Evolutionary conservation across 108 stramenopile species (phyloP).

Genomic region (Schizochytrium sp.): DNA sequence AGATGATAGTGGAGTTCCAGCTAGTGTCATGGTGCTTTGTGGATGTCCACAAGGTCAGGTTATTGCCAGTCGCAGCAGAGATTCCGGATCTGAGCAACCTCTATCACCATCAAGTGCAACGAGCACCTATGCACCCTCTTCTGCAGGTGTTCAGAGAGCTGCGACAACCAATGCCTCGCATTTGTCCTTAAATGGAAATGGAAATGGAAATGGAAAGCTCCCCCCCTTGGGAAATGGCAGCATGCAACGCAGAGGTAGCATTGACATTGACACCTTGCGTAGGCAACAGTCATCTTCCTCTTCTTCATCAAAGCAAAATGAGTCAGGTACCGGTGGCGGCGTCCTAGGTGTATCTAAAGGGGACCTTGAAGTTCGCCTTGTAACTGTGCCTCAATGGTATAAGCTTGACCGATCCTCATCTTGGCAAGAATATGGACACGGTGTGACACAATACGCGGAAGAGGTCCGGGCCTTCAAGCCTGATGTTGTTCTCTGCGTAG

Average conservation of each 20-base stretch:
- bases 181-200: no score
- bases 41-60: conserved; percentile 30
- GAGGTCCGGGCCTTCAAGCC: conserved; percentile 32
- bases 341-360: not conserved
- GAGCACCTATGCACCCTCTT: not conserved
- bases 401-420: conserved; percentile 45
- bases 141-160: no score
- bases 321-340: not conserved
- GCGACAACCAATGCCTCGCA: no score
- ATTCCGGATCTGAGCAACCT: not conserved
- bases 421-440: conserved; percentile 40
- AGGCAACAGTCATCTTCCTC: not conserved
- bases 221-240: not conserved
- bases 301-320: not conserved
- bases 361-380: not conserved
- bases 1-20: not conserved
- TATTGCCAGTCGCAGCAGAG: not conserved
- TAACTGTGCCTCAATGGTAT: conserved; percentile 2
- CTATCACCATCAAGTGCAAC: not conserved
- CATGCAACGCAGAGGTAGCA: not conserved
- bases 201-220: no score
- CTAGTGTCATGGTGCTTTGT: conserved; percentile 30
- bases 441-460: not conserved
- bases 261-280: not conserved
- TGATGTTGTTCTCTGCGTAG: conserved; percentile 29